phyloP scores from a whole-genome alignment of 176 grass and related monocot genomes.

The Carex myosuroides region DNA sequence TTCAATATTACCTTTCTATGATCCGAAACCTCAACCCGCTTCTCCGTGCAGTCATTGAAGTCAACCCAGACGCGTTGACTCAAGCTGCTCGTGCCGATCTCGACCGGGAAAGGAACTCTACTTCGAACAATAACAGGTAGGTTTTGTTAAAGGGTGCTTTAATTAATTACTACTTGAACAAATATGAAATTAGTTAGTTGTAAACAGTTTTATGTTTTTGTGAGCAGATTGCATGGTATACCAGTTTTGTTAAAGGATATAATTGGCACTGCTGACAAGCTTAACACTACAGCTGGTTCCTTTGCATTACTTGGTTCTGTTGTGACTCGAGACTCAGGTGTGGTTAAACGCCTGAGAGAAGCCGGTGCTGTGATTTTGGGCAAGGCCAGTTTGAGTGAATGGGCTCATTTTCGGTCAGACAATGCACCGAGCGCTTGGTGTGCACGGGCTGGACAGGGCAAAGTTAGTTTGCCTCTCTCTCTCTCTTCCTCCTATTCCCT shows the following conservation, averaged over 20 bases:
- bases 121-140: not conserved
- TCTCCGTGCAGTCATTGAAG: conserved; percentile 55
- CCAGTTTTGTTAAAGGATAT: conserved; percentile 65
- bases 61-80: conserved; percentile 50
- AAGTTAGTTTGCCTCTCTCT: conserved; percentile 16
- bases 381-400: conserved; percentile 55
- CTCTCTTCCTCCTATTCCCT: too few relatives aligned
- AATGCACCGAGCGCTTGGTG: conserved; percentile 28
- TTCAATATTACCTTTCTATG: conserved; percentile 34
- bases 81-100: conserved; percentile 38
- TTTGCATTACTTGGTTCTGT: conserved; percentile 50
- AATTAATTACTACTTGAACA: not conserved
- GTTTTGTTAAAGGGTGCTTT: not conserved
- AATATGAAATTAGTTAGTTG: not conserved
- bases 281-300: conserved; percentile 67
- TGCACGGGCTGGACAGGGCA: conserved; percentile 40
- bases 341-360: conserved; percentile 31
- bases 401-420: conserved; percentile 39
- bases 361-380: conserved; percentile 57
- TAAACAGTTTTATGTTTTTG: not conserved
- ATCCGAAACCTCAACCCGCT: conserved; percentile 40
- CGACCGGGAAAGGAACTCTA: not conserved
- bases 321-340: conserved; percentile 43
- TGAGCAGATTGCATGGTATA: conserved; percentile 40
- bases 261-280: conserved; percentile 37